Percentiles rank a stretch among this genome's conserved stretches.
These are phyloP conservation scores for Orobanche coerulescens DNA, from an alignment of 257 asterid genomes.

Conservation along the genomic window DNA sequence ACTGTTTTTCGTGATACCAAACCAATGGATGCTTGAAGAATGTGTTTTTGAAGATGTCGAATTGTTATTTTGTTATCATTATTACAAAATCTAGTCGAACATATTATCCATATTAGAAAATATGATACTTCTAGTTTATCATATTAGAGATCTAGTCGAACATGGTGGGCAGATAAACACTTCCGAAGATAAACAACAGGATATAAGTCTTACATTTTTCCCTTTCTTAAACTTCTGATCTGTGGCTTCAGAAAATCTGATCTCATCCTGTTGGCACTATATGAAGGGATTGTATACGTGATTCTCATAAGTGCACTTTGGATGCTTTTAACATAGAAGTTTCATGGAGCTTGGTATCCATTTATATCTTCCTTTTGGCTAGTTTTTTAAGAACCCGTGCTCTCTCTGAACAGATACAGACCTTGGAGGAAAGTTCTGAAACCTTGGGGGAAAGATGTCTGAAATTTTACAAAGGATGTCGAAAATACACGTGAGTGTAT, in stretches of 20 bases:
- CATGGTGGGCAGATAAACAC: background rate
- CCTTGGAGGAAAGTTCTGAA: conserved; percentile 90
- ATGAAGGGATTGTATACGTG: background rate
- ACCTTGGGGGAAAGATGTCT: conserved; percentile 86
- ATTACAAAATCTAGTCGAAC: background rate
- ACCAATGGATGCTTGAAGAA: background rate
- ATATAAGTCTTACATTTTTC: background rate
- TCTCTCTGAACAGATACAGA: conserved; percentile 61
- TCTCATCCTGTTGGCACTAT: conserved; percentile 11
- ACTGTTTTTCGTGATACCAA: conserved; percentile 11
- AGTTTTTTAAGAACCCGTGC: conserved; percentile 7
- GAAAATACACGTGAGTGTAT: conserved; percentile 88
- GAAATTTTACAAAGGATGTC: conserved; percentile 94
- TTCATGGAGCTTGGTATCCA: conserved; percentile 10
- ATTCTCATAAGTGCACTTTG: conserved; percentile 12
- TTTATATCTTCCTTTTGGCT: background rate
- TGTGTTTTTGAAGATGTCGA: background rate
- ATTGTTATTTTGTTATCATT: conserved; percentile 5
- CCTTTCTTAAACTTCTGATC: background rate
- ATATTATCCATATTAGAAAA: too few species aligned
- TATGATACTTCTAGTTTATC: background rate
- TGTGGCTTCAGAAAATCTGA: conserved; percentile 1
- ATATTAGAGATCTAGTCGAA: background rate
- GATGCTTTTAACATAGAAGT: background rate
- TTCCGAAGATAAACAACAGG: background rate